Percentiles rank a stretch among this genome's conserved stretches.
Conservation (phyloP, 768 basidiomycete genomes). For the Lactifluus subvellereus region DNA sequence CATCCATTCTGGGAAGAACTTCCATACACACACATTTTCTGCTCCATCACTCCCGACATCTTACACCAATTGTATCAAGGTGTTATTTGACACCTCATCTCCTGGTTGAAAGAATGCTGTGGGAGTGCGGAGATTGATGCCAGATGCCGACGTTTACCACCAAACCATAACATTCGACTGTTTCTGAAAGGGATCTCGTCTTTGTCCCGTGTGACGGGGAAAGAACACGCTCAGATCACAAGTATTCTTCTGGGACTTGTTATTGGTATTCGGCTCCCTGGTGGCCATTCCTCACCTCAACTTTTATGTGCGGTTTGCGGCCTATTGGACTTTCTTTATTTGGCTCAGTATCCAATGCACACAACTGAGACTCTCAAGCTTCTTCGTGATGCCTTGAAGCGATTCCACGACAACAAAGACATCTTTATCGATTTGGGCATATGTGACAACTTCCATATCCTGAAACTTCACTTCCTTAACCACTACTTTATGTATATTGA, state of each 20-base stretch:
- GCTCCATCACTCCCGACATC: neutral
- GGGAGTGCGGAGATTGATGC: slow-evolving; percentile 35
- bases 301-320: slow-evolving; percentile 18
- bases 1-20: neutral
- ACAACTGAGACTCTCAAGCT: too few species aligned
- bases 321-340: too few species aligned
- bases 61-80: slow-evolving; percentile 23
- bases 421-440: slow-evolving; percentile 35
- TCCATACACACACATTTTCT: neutral
- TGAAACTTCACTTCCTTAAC: neutral
- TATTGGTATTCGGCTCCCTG: neutral
- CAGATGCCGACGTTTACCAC: slow-evolving; percentile 31
- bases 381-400: slow-evolving; percentile 25
- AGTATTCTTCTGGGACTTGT: slow-evolving; percentile 8
- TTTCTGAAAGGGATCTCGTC: too few species aligned
- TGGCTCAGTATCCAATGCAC: too few species aligned
- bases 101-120: slow-evolving; percentile 30
- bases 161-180: slow-evolving; percentile 32
- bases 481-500: too few species aligned
- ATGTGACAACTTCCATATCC: slow-evolving; percentile 27
- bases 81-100: slow-evolving; percentile 32
- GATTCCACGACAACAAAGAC: slow-evolving; percentile 31
- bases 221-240: slow-evolving; percentile 33
- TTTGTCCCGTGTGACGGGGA: slow-evolving; percentile 28
- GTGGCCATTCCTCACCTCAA: slow-evolving; percentile 34